A percentile compares a stretch with the other conserved stretches of the same genome.
Conservation (phyloP, 495 filamentous ascomycete species). For the Penicillium subrubescens region DNA sequence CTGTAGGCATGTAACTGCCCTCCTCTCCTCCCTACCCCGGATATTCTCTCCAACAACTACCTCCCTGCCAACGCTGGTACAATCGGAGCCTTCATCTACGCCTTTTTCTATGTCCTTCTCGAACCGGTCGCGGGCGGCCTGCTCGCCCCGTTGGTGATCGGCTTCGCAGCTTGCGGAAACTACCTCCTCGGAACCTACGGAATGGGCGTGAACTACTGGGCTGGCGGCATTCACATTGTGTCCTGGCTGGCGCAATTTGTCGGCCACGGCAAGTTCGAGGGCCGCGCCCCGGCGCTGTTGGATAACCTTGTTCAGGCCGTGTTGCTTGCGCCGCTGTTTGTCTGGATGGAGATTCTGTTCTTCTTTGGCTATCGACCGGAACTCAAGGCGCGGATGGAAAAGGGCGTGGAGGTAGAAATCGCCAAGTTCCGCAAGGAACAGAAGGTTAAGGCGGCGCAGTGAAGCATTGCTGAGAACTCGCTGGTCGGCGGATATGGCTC, state of each 20-base stretch:
- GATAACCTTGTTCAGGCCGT: conserved; percentile 91
- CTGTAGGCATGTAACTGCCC: conserved; percentile 75
- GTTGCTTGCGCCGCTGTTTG: conserved; percentile 95
- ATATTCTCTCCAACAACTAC: conserved; percentile 68
- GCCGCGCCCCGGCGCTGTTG: conserved; percentile 81
- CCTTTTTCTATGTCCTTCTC: conserved; percentile 83
- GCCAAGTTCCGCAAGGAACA: conserved; percentile 42
- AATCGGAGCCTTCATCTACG: conserved; percentile 69
- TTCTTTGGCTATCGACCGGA: conserved; percentile 87
- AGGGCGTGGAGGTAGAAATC: conserved; percentile 68
- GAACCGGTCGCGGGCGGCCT: conserved; percentile 86
- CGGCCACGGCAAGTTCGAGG: conserved; percentile 88
- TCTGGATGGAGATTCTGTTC: conserved; percentile 96
- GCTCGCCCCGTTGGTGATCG: conserved; percentile 72
- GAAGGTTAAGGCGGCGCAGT: conserved; percentile 25
- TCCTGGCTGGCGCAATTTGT: conserved; percentile 88
- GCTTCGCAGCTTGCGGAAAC: conserved; percentile 71
- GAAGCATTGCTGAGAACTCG: conserved; percentile 2
- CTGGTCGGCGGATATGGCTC: conserved; percentile 2
- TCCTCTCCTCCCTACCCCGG: conserved; percentile 68
- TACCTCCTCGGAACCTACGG: conserved; percentile 70
- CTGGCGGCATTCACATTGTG: conserved; percentile 65
- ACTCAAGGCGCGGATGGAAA: conserved; percentile 75
- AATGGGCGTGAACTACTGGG: conserved; percentile 67
- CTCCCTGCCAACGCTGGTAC: conserved; percentile 83